A percentile compares a stretch with the other conserved stretches of the same genome.
These are phyloP conservation scores for Trametes cinnabarina DNA, from an alignment of 768 basidiomycete genomes.

Conservation along the genomic window DNA sequence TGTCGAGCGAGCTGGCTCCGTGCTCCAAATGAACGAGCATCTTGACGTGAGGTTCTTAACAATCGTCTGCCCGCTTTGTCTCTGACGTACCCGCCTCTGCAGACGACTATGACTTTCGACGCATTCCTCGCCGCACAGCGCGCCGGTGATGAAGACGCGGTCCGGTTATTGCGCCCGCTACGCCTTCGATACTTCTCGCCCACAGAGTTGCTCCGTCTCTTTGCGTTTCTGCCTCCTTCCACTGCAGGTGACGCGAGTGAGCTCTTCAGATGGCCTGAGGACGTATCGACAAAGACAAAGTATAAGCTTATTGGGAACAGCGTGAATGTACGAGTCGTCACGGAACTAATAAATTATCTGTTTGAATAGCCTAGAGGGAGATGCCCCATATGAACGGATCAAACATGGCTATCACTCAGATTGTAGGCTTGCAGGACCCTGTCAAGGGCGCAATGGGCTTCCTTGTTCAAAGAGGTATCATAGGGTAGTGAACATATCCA, in stretches of 20 bases:
- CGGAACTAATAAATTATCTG: slow-evolving; percentile 58
- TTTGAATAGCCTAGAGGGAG: slow-evolving; percentile 37
- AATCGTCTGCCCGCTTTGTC: too few species aligned
- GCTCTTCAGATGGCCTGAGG: slow-evolving; percentile 60
- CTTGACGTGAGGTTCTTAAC: slow-evolving; percentile 59
- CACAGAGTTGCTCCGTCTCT: slow-evolving; percentile 65
- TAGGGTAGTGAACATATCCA: too few species aligned
- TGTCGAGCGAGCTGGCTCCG: slow-evolving; percentile 75
- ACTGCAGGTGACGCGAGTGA: background rate
- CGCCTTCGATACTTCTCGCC: slow-evolving; percentile 75
- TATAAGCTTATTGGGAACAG: slow-evolving; percentile 82
- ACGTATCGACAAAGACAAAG: slow-evolving; percentile 62
- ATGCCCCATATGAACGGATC: too few species aligned
- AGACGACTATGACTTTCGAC: slow-evolving; percentile 65
- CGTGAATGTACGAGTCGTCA: slow-evolving; percentile 74
- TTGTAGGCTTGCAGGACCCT: too few species aligned
- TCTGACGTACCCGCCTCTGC: background rate
- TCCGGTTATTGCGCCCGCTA: slow-evolving; percentile 58
- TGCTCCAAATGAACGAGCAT: slow-evolving; percentile 66
- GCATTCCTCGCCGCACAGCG: slow-evolving; percentile 48
- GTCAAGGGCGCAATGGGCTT: too few species aligned
- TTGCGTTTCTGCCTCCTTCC: slow-evolving; percentile 47
- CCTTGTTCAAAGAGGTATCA: too few species aligned
- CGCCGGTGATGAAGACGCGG: slow-evolving; percentile 40
- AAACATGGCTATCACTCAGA: too few species aligned